A percentile compares a stretch with the other conserved stretches of the same genome.
phyloP scores from a whole-genome alignment of 208 protist genomes.

The Trypanosomatidae sp. region DNA sequence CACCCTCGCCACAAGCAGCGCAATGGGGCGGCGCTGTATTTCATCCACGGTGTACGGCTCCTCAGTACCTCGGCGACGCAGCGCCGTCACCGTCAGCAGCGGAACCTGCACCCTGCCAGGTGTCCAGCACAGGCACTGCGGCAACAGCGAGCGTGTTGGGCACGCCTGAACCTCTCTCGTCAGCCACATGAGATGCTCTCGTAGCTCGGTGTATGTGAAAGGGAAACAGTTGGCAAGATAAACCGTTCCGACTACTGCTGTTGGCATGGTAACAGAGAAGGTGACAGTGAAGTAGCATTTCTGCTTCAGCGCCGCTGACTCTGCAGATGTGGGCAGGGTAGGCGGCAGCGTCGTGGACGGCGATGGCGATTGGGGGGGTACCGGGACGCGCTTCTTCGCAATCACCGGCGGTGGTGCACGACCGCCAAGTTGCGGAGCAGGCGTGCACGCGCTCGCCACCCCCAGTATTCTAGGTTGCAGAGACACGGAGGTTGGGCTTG shows the following conservation, averaged over 20 bases:
- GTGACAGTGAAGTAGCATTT: conserved; percentile 91
- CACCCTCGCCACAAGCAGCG: conserved; percentile 93
- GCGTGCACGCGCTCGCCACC: background rate
- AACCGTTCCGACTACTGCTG: conserved; percentile 58
- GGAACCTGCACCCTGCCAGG: conserved; percentile 85
- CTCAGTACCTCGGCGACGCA: conserved; percentile 11
- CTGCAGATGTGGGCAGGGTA: conserved; percentile 2
- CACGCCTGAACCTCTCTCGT: conserved; percentile 8
- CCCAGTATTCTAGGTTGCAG: background rate
- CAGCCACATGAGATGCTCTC: conserved; percentile 48
- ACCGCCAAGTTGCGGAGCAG: conserved; percentile 4
- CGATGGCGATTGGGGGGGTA: background rate
- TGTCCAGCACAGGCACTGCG: conserved; percentile 86
- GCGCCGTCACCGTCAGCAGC: conserved; percentile 91
- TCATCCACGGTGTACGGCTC: conserved; percentile 35
- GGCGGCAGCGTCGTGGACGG: background rate
- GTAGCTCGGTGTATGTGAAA: conserved; percentile 95
- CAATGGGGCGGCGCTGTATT: conserved; percentile 67
- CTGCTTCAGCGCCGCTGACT: conserved; percentile 8
- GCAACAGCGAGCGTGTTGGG: conserved; percentile 2
- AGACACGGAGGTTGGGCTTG: background rate
- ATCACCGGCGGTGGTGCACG: conserved; percentile 17
- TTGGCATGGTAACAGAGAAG: conserved; percentile 88
- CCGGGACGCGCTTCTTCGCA: conserved; percentile 14
- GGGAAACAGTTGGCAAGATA: conserved; percentile 97